phyloP scores from a whole-genome alignment of 2,329 filamentous ascomycete species.

The Byssochlamys sp. region DNA sequence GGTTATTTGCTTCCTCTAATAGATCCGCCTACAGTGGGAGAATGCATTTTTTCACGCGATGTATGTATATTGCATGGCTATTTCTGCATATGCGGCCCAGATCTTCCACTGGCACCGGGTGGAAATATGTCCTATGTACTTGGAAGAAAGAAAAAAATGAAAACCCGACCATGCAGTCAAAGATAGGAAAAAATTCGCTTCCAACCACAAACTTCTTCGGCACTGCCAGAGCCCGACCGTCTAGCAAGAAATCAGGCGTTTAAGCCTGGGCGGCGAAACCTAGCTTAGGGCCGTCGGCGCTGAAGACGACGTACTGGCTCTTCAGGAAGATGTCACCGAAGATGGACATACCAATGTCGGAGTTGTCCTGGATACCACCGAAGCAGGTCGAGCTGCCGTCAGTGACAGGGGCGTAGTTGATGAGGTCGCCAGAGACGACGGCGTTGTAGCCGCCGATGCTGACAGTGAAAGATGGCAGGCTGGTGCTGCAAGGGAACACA shows the following conservation, averaged over 20 bases:
- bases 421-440: conserved; percentile 44
- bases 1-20: neutral
- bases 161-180: neutral
- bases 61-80: neutral
- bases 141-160: neutral
- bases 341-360: conserved; percentile 54
- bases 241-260: neutral
- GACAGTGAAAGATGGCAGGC: conserved; percentile 46
- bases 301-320: conserved; percentile 64
- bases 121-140: neutral
- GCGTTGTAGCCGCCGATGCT: conserved; percentile 42
- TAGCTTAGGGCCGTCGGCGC: conserved; percentile 41
- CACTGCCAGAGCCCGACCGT: neutral
- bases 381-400: conserved; percentile 48
- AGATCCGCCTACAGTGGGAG: neutral
- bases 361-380: conserved; percentile 62
- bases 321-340: conserved; percentile 74
- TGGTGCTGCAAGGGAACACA: conserved; percentile 43
- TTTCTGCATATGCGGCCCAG: neutral
- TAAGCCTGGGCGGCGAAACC: conserved; percentile 39
- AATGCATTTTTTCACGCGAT: neutral
- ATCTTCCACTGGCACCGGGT: neutral
- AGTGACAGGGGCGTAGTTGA: conserved; percentile 42
- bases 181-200: neutral
- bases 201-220: neutral